Percentiles rank a stretch among this genome's conserved stretches.
These are phyloP conservation scores for Silene coronaria DNA, from an alignment of 179 eudicot genomes.

Conservation along the genomic window DNA sequence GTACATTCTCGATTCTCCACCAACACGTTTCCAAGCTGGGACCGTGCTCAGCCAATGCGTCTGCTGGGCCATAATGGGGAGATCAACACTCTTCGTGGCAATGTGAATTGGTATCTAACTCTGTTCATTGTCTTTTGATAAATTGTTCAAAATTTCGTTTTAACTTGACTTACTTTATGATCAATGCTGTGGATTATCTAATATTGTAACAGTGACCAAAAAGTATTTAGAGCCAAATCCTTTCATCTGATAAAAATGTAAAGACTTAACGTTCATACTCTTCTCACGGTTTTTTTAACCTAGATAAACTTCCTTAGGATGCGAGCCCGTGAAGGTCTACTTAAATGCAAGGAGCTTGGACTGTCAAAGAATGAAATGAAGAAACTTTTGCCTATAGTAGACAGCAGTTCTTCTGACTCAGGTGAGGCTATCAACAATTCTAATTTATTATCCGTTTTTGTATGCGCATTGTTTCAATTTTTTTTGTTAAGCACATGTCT, in stretches of 20 bases:
- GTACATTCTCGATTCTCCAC: slow-evolving; percentile 96
- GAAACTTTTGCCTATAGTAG: slow-evolving; percentile 94
- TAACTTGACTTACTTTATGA: too few species aligned
- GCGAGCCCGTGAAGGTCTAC: slow-evolving; percentile 97
- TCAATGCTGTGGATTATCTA: not conserved
- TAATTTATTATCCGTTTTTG: not conserved
- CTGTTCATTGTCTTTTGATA: not conserved
- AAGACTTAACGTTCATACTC: not conserved
- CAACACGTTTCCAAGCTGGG: slow-evolving; percentile 99
- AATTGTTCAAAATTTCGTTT: not conserved
- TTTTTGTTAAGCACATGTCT: not conserved
- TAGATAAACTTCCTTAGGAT: slow-evolving; percentile 45
- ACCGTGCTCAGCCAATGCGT: slow-evolving; percentile 99
- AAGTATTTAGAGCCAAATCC: slow-evolving; percentile 14
- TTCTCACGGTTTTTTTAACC: slow-evolving; percentile 14
- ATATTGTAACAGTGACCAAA: too few species aligned
- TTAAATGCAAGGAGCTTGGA: slow-evolving; percentile 93
- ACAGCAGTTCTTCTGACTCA: slow-evolving; percentile 96
- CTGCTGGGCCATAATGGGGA: slow-evolving; percentile 96
- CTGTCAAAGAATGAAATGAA: slow-evolving; percentile 93
- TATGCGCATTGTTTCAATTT: not conserved
- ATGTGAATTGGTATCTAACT: slow-evolving; percentile 71
- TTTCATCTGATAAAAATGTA: not conserved
- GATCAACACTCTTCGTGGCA: slow-evolving; percentile 94
- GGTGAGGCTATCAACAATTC: slow-evolving; percentile 35